Conservation (phyloP, 2,329 filamentous ascomycete species). For the Chaetomium globosum region DNA sequence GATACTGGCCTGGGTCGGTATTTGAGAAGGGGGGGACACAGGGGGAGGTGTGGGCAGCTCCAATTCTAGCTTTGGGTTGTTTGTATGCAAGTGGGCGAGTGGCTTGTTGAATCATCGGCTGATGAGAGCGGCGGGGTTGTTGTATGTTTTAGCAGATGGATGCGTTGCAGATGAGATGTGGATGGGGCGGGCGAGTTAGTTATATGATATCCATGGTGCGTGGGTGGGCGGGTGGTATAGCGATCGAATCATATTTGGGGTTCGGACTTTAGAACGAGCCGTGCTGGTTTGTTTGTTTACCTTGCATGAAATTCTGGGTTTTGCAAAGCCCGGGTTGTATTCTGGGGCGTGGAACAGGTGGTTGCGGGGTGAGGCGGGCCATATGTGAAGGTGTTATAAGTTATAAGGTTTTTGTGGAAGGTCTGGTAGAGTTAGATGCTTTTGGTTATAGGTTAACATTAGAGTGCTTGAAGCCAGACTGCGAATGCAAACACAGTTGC, state of each 20-base stretch:
- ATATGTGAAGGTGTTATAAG: neutral
- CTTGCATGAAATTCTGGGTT: neutral
- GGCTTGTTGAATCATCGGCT: neutral
- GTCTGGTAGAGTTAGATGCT: neutral
- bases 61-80: neutral
- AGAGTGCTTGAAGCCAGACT: too few relatives aligned
- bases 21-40: neutral
- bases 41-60: neutral
- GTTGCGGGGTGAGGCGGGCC: neutral
- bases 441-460: too few relatives aligned
- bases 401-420: neutral
- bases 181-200: neutral
- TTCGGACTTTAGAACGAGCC: neutral
- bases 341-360: neutral
- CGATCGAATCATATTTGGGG: neutral
- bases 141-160: neutral
- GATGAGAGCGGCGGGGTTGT: neutral
- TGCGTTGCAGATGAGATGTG: neutral
- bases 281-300: neutral
- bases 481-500: too few relatives aligned
- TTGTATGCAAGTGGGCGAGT: neutral
- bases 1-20: neutral
- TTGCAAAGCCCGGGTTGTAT: too few relatives aligned
- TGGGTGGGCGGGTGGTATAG: neutral
- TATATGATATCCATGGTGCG: conserved; percentile 16